Evolutionary conservation across 352 stramenopile species (phyloP).

Genomic region (Lagenidium giganteum): DNA sequence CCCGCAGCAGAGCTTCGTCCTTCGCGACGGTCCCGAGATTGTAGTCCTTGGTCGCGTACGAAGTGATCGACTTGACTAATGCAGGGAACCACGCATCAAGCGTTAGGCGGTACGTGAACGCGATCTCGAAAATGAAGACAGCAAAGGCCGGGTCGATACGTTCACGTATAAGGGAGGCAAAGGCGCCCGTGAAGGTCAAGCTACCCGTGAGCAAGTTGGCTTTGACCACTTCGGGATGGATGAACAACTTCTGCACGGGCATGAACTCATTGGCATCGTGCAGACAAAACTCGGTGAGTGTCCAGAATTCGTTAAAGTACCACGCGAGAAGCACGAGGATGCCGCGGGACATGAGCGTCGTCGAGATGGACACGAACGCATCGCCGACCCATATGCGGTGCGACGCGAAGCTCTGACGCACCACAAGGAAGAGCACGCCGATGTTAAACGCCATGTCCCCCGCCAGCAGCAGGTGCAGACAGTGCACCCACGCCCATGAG

Average conservation of each 20-base stretch:
- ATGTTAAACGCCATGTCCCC: conserved; percentile 27
- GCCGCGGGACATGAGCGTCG: conserved; percentile 25
- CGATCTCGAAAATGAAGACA: conserved; percentile 15
- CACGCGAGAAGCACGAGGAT: conserved; percentile 30
- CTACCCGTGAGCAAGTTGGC: conserved; percentile 31
- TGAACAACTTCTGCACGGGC: conserved; percentile 1
- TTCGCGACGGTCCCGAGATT: conserved; percentile 11
- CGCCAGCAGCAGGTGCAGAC: conserved; percentile 33
- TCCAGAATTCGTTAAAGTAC: conserved; percentile 39
- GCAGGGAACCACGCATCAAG: conserved; percentile 1
- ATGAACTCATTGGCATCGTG: conserved; percentile 15
- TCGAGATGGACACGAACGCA: conserved; percentile 40
- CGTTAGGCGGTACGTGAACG: conserved; percentile 14
- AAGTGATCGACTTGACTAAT: conserved; percentile 5
- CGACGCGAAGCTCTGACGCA: no score
- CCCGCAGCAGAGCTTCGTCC: no score
- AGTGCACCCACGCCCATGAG: conserved; percentile 46
- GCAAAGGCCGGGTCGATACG: conserved; percentile 19
- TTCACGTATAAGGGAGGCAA: no score
- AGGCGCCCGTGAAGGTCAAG: conserved; percentile 22
- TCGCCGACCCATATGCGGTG: conserved; percentile 56
- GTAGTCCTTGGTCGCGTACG: conserved; percentile 12
- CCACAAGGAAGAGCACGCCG: conserved; percentile 23
- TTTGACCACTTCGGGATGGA: conserved; percentile 18
- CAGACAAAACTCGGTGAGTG: conserved; percentile 35